Percentiles rank a stretch among this genome's conserved stretches.
phyloP scores from a whole-genome alignment of 495 filamentous ascomycete genomes.

The Neurospora tetrasperma region DNA sequence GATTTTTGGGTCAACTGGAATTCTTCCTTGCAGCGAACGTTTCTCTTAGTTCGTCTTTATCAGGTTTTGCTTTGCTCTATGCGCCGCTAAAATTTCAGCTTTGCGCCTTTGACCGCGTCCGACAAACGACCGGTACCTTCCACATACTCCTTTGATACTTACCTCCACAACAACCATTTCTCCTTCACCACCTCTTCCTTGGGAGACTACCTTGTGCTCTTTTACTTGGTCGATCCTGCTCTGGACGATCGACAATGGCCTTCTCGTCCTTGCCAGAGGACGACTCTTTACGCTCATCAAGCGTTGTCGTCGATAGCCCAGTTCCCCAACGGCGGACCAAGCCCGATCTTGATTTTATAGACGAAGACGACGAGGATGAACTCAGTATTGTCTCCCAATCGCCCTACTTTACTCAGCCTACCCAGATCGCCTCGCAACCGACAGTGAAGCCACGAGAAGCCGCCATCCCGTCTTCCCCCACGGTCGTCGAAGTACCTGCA shows the following conservation, averaged over 20 bases:
- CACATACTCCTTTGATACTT: neutral
- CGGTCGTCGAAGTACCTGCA: slow-evolving; percentile 65
- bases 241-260: slow-evolving; percentile 2
- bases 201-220: neutral
- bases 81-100: neutral
- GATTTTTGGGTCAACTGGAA: neutral
- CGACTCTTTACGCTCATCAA: neutral
- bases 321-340: neutral
- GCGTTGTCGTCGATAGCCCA: neutral
- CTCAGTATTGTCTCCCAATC: slow-evolving; percentile 14
- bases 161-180: neutral
- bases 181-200: neutral
- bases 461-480: slow-evolving; percentile 18
- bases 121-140: neutral
- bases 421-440: slow-evolving; percentile 46
- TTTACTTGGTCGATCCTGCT: neutral
- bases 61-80: neutral
- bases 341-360: neutral
- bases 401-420: slow-evolving; percentile 51
- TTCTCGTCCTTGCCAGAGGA: slow-evolving; percentile 4
- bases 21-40: neutral
- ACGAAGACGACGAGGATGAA: slow-evolving; percentile 16
- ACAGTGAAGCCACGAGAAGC: slow-evolving; percentile 6
- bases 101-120: neutral
- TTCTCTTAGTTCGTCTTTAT: neutral